phyloP scores from a whole-genome alignment of 345 rosid genomes.

The Gossypium sturtianum region DNA sequence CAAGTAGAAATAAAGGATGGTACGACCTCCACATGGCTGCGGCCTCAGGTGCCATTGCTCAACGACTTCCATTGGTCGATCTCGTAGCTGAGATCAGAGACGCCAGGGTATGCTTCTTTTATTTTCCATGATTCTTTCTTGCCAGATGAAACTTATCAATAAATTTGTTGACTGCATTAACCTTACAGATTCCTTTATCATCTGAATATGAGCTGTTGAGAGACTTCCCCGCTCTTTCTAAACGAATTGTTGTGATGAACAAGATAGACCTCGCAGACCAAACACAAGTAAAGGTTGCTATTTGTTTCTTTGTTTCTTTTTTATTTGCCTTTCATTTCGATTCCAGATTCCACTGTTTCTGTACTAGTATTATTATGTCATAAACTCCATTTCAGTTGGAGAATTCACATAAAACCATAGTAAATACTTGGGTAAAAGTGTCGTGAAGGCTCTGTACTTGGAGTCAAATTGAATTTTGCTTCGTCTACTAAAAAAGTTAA shows the following conservation, averaged over 20 bases:
- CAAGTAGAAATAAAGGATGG: constrained; percentile 43
- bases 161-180: constrained; percentile 1
- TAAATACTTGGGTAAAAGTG: too few relatives aligned
- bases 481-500: too few relatives aligned
- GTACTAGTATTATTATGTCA: not conserved
- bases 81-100: constrained; percentile 65
- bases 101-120: constrained; percentile 43
- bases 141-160: constrained; percentile 42
- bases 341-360: not conserved
- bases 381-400: too few relatives aligned
- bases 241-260: constrained; percentile 59
- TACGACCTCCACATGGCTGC: constrained; percentile 74
- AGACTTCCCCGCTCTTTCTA: constrained; percentile 22
- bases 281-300: constrained; percentile 33
- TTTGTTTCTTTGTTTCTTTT: not conserved
- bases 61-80: constrained; percentile 62
- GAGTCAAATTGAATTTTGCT: too few relatives aligned
- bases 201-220: constrained; percentile 48
- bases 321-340: not conserved
- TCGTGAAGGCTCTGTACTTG: fast-evolving
- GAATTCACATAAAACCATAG: too few relatives aligned
- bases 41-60: constrained; percentile 50
- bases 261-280: constrained; percentile 67
- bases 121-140: not conserved
- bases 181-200: constrained; percentile 53